These are phyloP conservation scores for Boletus coccyginus DNA, from an alignment of 768 basidiomycete species.

Conservation along the genomic window DNA sequence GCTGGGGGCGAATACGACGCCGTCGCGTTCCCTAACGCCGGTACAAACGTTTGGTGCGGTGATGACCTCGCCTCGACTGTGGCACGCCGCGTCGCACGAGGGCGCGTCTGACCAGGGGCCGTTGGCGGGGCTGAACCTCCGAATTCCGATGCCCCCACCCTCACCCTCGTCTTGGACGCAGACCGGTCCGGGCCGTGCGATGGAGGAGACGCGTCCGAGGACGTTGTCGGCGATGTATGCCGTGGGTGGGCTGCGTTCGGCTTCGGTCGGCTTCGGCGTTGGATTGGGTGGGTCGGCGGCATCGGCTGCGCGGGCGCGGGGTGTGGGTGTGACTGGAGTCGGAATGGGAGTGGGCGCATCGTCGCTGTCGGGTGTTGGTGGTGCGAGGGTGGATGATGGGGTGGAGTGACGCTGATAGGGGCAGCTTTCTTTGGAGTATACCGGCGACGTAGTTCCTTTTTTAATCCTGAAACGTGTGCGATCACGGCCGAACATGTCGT, in stretches of 20 bases:
- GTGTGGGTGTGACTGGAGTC: not conserved
- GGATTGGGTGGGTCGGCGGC: slow-evolving; percentile 20
- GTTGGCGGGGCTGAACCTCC: slow-evolving; percentile 46
- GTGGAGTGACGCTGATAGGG: slow-evolving; percentile 14
- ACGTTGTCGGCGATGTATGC: slow-evolving; percentile 64
- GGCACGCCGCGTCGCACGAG: slow-evolving; percentile 44
- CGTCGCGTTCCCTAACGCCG: slow-evolving; percentile 38
- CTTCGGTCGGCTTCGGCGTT: slow-evolving; percentile 29
- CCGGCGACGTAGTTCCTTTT: too few species aligned
- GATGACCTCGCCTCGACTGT: slow-evolving; percentile 61
- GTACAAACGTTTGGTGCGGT: slow-evolving; percentile 68
- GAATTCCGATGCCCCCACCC: slow-evolving; percentile 55
- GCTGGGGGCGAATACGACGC: slow-evolving; percentile 35
- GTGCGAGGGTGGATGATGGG: not conserved
- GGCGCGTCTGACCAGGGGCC: slow-evolving; percentile 20
- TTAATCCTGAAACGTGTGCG: too few species aligned
- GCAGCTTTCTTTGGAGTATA: too few species aligned
- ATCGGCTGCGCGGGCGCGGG: slow-evolving; percentile 9
- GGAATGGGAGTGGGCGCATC: not conserved
- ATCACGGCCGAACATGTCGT: too few species aligned
- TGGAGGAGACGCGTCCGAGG: slow-evolving; percentile 35
- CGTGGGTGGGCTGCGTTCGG: slow-evolving; percentile 51
- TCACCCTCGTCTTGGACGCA: slow-evolving; percentile 9
- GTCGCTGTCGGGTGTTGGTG: not conserved
- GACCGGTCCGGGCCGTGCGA: slow-evolving; percentile 16